A percentile compares a stretch with the other conserved stretches of the same genome.
phyloP scores from a whole-genome alignment of 2,329 filamentous ascomycete species.

The Phialophora chinensis region DNA sequence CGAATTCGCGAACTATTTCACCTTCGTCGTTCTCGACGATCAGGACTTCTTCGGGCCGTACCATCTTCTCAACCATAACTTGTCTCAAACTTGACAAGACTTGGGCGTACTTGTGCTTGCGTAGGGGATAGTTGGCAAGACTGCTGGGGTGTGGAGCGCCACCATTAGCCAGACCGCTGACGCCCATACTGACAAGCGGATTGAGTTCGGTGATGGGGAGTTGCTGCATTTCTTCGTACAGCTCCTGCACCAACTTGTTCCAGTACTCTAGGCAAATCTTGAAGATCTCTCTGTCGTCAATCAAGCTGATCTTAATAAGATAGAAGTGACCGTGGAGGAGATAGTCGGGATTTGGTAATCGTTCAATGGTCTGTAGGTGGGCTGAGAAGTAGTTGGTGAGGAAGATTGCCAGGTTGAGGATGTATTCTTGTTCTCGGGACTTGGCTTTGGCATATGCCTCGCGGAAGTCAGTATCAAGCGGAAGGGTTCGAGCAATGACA shows the following conservation, averaged over 20 bases:
- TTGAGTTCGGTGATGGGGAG: slow-evolving; percentile 93
- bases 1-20: slow-evolving; percentile 97
- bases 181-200: slow-evolving; percentile 80
- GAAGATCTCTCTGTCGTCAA: slow-evolving; percentile 98
- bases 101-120: slow-evolving; percentile 97
- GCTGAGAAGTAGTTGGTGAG: slow-evolving; percentile 96
- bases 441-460: slow-evolving; percentile 90
- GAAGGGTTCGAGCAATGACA: slow-evolving; percentile 91
- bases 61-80: slow-evolving; percentile 99
- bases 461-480: slow-evolving; percentile 87
- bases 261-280: slow-evolving; percentile 99
- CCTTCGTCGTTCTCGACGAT: slow-evolving; percentile 99
- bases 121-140: slow-evolving; percentile 87
- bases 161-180: slow-evolving; percentile 72
- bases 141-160: slow-evolving; percentile 84
- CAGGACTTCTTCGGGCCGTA: slow-evolving; percentile 93
- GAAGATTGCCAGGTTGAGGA: slow-evolving; percentile 94
- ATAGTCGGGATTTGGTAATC: slow-evolving; percentile 91
- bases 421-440: slow-evolving; percentile 92
- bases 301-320: slow-evolving; percentile 96
- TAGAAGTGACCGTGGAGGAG: slow-evolving; percentile 97
- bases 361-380: slow-evolving; percentile 92
- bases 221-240: slow-evolving; percentile 98
- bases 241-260: slow-evolving; percentile 96
- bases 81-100: slow-evolving; percentile 91